Evolutionary conservation across 164 flowering plant genomes (phyloP).

Genomic region (Buxus sempervirens): DNA sequence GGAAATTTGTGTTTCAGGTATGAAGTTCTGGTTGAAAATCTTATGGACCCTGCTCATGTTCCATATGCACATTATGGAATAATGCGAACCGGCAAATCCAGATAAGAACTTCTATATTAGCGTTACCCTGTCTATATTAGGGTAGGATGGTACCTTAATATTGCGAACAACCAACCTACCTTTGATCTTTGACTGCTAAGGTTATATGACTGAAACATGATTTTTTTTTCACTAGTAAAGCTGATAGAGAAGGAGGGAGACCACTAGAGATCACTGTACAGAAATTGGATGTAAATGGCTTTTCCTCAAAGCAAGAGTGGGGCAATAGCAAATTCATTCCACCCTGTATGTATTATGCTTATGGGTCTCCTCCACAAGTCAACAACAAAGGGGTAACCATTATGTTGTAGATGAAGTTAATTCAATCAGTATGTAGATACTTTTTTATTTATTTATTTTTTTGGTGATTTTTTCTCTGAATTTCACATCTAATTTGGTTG

Average conservation of each 20-base stretch:
- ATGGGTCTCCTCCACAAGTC: conserved; percentile 32
- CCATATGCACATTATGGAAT: conserved; percentile 89
- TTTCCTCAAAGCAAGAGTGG: conserved; percentile 38
- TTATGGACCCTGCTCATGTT: conserved; percentile 97
- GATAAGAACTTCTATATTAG: conserved; percentile 31
- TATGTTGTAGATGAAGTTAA: not conserved
- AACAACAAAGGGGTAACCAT: conserved; percentile 33
- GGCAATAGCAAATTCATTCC: conserved; percentile 48
- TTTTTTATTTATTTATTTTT: no score
- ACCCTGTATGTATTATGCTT: conserved; percentile 59
- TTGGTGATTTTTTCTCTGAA: not conserved
- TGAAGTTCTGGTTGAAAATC: conserved; percentile 81
- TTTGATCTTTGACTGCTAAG: not conserved
- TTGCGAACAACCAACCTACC: not conserved
- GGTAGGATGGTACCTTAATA: not conserved
- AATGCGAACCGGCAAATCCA: conserved; percentile 40
- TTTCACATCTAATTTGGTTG: not conserved
- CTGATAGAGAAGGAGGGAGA: conserved; percentile 81
- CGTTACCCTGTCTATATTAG: not conserved
- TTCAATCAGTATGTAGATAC: not conserved
- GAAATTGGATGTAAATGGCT: conserved; percentile 50
- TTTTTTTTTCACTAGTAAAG: conserved; percentile 41
- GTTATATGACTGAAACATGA: conserved; percentile 12
- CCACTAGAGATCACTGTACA: conserved; percentile 54
- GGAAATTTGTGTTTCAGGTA: conserved; percentile 51